Evolutionary conservation across 768 basidiomycete genomes (phyloP), one percentile per base, ranked within the genome.

Genomic region (Amanita brunnescens): DNA sequence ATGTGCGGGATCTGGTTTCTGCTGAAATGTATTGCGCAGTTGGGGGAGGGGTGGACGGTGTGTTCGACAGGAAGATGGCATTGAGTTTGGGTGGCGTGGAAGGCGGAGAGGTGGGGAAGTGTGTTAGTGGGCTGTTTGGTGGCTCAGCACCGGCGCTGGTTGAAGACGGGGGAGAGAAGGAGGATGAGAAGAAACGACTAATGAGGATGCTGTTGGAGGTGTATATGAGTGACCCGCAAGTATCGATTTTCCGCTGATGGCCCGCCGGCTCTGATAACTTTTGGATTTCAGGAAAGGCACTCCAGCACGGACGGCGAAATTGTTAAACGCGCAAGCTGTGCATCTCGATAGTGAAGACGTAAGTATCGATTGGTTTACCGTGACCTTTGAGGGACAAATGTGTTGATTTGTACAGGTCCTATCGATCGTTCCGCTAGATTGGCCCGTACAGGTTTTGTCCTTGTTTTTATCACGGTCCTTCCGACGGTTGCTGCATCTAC

Each of bases 11-110:
- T 62, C 71, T 78, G 0, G 69, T 77, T 0, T 87, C 90, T 2
- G 90, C 92, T 0, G 91, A 95, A 61, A 77, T 83, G 4, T 96
- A 93, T 64, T 95, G 93, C 59, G 77, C 85, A 1, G 78, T 86
- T 29, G 83, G 82, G 14, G 91, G 93, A 23, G 47, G 35, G 4
- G 83, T 81, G 14, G 90, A 91, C 1, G 47, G 35, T 2, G 77
- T 95, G 20, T 69, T 96, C 3, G 75, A 85, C 0, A 68, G 74
- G 1, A 82, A 78, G 55, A 66, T 75, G 0, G 83, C 81, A 0
- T 70, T 73, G 32, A 49, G 67, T 0, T 70, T 83, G 34, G 80
- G 75, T 20, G 76, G 72, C 59, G 77, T 18, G 9, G 21, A 20
- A 21, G 10, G 71, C 16, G 61, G 58, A 43, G 67, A 67, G 10